Evolutionary conservation across 768 basidiomycete genomes (phyloP).

Genomic region (Mycena polygramma): DNA sequence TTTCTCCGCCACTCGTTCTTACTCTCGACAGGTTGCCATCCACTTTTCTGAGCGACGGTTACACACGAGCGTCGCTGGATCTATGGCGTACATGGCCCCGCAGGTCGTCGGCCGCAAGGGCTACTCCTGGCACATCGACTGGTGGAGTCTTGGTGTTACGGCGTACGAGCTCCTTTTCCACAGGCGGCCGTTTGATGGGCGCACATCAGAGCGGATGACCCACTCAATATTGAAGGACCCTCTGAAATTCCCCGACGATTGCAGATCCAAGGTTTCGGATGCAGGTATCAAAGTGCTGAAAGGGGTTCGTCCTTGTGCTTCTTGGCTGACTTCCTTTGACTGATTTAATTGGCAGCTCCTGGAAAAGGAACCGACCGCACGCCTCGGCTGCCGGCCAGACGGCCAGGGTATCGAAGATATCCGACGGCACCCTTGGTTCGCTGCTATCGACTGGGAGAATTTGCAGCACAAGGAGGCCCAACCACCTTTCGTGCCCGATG

Average conservation of each 20-base stretch:
- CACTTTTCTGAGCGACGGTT: conserved; percentile 92
- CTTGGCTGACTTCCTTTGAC: conserved; percentile 31
- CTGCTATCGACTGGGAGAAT: conserved; percentile 82
- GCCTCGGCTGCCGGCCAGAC: conserved; percentile 84
- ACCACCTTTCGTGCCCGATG: conserved; percentile 93
- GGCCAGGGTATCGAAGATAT: conserved; percentile 84
- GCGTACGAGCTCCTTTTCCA: conserved; percentile 91
- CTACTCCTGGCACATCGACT: conserved; percentile 93
- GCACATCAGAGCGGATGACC: conserved; percentile 89
- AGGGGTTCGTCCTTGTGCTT: conserved; percentile 58
- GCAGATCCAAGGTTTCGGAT: conserved; percentile 68
- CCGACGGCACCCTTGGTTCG: conserved; percentile 88
- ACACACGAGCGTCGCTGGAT: conserved; percentile 95
- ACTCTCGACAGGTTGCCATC: conserved; percentile 71
- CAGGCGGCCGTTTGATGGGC: conserved; percentile 90
- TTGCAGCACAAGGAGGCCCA: conserved; percentile 77
- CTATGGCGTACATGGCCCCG: conserved; percentile 99
- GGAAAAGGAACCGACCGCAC: conserved; percentile 81
- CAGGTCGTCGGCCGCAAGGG: conserved; percentile 94
- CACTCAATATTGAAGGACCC: conserved; percentile 87
- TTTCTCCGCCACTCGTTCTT: neutral
- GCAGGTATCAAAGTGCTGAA: conserved; percentile 76
- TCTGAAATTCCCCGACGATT: conserved; percentile 82
- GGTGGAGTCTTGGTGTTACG: conserved; percentile 95
- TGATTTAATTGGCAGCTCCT: conserved; percentile 70